Base-by-base conservation (phyloP, 2,329 filamentous ascomycete genomes). In the Penicillium verrucosum region DNA sequence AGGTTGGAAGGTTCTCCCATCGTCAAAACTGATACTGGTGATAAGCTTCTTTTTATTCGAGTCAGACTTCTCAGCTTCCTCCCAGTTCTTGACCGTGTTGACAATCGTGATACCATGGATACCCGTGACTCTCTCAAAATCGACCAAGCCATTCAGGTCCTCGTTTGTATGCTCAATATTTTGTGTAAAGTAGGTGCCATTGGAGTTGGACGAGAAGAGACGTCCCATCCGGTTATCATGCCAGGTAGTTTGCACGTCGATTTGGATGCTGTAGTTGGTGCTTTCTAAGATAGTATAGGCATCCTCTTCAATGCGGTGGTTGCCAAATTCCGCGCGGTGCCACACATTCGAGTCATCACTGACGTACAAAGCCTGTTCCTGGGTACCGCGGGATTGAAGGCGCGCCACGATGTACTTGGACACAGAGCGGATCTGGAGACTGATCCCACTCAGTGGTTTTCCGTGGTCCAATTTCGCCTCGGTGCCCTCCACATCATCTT, bases 201-300 rank as follows among this genome's bases (percentile, higher is more conserved):
- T 95, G 32, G 92, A 97, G 72, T 99, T 99, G 71, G 93, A 97
- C 6, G 92, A 96, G 69, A 97, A 93, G 55, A 99, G 81, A 11
- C 89, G 86, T 34, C 94, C 95, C 84, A 96, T 93, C 0, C 88
- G 84, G 37, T 83, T 84, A 1, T 81, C 43, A 78, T 79, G 38
- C 55, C 74, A 77, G 11, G 81, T 81, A 1, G 88, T 90, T 82
- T 93, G 87, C 61, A 97, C 92, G 73, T 97, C 92, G 54, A 99
- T 86, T 75, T 97, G 93, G 65, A 99, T 92, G 78, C 93, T 97
- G 79, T 99, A 97, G 70, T 96, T 93, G 41, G 94, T 97, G 68
- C 92, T 94, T 76, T 97, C 93, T 40, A 99, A 82, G 46, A 99
- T 84, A 0, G 94, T 99, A 74, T 97, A 99, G 3, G 90, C 90